Percentiles rank a stretch among this genome's conserved stretches.
Evolutionary conservation across 2,329 filamentous ascomycete species (phyloP).

Genomic region (Aspergillus aculeatus): DNA sequence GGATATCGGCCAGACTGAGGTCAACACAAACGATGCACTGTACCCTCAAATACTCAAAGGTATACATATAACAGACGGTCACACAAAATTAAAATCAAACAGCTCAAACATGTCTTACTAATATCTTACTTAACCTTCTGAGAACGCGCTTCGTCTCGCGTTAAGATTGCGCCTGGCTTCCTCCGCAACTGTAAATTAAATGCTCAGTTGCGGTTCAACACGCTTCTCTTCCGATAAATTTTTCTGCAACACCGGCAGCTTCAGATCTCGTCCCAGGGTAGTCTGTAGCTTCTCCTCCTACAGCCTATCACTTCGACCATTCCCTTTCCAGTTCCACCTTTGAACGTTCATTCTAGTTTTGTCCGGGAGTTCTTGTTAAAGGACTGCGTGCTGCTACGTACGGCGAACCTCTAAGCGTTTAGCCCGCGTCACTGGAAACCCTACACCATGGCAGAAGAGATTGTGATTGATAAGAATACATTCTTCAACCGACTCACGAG

Average conservation of each 20-base stretch:
- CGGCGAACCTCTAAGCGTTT: not conserved
- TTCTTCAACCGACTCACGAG: slow-evolving; percentile 92
- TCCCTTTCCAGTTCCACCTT: too few relatives aligned
- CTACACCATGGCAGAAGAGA: slow-evolving; percentile 66
- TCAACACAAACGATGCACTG: not conserved
- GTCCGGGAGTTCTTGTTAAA: not conserved
- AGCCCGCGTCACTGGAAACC: slow-evolving; percentile 11
- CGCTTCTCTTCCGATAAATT: not conserved
- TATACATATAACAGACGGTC: not conserved
- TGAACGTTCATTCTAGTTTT: not conserved
- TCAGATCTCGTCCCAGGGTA: not conserved
- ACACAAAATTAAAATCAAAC: slow-evolving; percentile 17
- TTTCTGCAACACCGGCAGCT: not conserved
- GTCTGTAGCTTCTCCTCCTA: not conserved
- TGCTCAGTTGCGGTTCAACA: not conserved
- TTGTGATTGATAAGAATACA: slow-evolving; percentile 89
- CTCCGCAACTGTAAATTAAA: not conserved
- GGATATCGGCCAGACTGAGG: not conserved
- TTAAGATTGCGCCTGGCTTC: not conserved
- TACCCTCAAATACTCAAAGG: not conserved
- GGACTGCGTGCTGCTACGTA: not conserved
- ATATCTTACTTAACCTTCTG: not conserved
- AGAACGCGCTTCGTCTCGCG: not conserved
- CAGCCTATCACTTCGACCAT: too few relatives aligned
- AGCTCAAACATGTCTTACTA: slow-evolving; percentile 17